These are phyloP conservation scores for Syncephalastrum monosporum DNA, from an alignment of 371 early-diverging fungal species.

Conservation along the genomic window DNA sequence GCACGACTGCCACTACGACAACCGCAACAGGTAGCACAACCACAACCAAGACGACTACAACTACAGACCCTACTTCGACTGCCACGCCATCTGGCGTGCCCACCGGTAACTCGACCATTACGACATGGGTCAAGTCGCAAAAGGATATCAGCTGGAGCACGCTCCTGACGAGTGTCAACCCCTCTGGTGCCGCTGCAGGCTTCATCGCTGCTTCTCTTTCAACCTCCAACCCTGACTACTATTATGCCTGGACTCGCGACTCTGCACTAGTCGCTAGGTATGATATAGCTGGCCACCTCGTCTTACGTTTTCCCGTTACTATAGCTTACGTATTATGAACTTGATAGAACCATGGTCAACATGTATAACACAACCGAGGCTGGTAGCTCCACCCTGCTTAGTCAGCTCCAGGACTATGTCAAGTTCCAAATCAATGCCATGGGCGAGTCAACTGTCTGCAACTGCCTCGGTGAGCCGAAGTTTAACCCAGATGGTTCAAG, in stretches of 20 bases:
- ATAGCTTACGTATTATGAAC: too few species aligned
- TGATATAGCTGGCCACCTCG: too few species aligned
- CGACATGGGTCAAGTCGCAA: conserved; percentile 15
- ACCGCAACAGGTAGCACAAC: conserved; percentile 16
- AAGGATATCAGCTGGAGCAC: neutral
- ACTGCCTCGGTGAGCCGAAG: conserved; percentile 78
- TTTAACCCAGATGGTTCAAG: conserved; percentile 14
- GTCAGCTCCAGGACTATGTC: conserved; percentile 34
- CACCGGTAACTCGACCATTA: conserved; percentile 23
- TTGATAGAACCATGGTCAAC: conserved; percentile 11
- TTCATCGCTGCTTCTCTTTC: conserved; percentile 42
- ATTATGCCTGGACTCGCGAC: conserved; percentile 80
- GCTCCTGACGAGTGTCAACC: conserved; percentile 31
- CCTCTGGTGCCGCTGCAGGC: conserved; percentile 27
- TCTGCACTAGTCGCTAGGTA: conserved; percentile 53
- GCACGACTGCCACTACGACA: conserved; percentile 16
- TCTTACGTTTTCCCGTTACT: too few species aligned
- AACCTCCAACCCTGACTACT: conserved; percentile 67
- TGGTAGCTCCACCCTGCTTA: neutral
- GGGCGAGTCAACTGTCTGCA: conserved; percentile 21
- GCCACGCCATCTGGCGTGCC: conserved; percentile 20
- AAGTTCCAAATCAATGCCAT: conserved; percentile 34
- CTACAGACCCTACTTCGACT: neutral
- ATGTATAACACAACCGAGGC: conserved; percentile 9
- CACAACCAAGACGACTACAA: conserved; percentile 8